Evolutionary conservation across 1,284 basidiomycete genomes (phyloP), one percentile per base, ranked within the genome.

Genomic region (Tremellales sp.): DNA sequence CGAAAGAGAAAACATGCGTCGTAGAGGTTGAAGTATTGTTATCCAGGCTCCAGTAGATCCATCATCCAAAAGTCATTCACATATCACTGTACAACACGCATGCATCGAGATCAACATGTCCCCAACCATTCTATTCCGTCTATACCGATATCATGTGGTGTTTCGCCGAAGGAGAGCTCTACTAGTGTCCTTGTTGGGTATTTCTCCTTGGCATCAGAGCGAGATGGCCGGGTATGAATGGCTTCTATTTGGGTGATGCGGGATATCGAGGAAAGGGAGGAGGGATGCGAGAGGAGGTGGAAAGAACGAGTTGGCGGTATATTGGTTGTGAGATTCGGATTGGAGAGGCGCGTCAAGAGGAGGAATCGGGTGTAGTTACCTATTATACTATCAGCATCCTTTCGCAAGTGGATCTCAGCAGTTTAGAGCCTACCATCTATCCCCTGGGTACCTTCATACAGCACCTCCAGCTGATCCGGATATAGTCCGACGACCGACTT

Each of bases 291-390:
- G 31, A 49, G 16, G 29, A 32, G 29, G 48, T 38, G 40, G 29
- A 45, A 44, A n/a, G n/a, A n/a, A n/a, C n/a, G n/a, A n/a, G 22
- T 34, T 14, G 2, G 37, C 32, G 4, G 9, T n/a, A 16, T 21
- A 25, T 38, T 25, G 32, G 37, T 16, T 14, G n/a, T 13, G 34
- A 28, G 26, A 9, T 45, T 6, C 4, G 43, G 28, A 5, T 5
- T 26, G 9, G 43, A 25, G 25, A 5, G 39, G 7, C 47, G 53
- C 24, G 51, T 41, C 7, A 73, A 51, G 12, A 72, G 56, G 24
- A 74, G 31, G 55, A 74, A 74, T 16, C 71, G 65, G 3, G 72
- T 74, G 40, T 52, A 68, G 48, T 74, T 74, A 43, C 63, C 72
- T 73, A 36, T 4, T 34, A 31, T 9, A 21, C 12, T 16, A 25